A percentile compares a stretch with the other conserved stretches of the same genome.
Evolutionary conservation across 345 rosid species (phyloP).

Genomic region (Citrus australasica): DNA sequence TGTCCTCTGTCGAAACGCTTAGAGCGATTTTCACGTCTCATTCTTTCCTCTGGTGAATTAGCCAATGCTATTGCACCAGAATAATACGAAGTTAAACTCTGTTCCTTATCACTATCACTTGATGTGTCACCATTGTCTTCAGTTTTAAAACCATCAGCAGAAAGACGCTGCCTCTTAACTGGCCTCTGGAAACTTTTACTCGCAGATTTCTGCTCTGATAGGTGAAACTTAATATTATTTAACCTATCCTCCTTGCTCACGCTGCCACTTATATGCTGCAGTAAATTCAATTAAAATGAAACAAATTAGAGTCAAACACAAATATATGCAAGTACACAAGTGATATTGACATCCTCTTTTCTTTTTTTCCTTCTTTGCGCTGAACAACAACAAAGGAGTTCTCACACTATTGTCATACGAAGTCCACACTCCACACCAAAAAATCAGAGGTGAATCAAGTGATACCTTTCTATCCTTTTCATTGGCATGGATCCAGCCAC

Average conservation of each 20-base stretch:
- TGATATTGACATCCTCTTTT: background rate
- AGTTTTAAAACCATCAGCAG: conserved; percentile 37
- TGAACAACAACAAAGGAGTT: background rate
- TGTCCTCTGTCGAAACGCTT: conserved; percentile 86
- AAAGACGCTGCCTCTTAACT: conserved; percentile 69
- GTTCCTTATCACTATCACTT: conserved; percentile 96
- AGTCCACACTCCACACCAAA: background rate
- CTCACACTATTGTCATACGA: background rate
- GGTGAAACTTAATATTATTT: conserved; percentile 35
- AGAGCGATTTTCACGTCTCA: conserved; percentile 87
- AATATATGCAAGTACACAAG: background rate
- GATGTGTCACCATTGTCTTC: conserved; percentile 71
- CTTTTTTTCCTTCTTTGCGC: background rate
- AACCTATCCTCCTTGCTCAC: conserved; percentile 50
- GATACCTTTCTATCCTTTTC: conserved; percentile 62
- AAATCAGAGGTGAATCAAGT: background rate
- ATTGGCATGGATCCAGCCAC: conserved; percentile 49
- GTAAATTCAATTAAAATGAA: conserved; percentile 1
- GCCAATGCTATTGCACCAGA: conserved; percentile 69
- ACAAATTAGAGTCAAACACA: conserved; percentile 8
- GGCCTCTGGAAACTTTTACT: conserved; percentile 60
- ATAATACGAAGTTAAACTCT: conserved; percentile 64
- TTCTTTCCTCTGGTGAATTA: conserved; percentile 82
- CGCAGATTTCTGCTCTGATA: conserved; percentile 45
- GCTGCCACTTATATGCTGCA: conserved; percentile 47